Conservation (phyloP, 2,329 filamentous ascomycete genomes). For the Hymenoscyphus scutula region DNA sequence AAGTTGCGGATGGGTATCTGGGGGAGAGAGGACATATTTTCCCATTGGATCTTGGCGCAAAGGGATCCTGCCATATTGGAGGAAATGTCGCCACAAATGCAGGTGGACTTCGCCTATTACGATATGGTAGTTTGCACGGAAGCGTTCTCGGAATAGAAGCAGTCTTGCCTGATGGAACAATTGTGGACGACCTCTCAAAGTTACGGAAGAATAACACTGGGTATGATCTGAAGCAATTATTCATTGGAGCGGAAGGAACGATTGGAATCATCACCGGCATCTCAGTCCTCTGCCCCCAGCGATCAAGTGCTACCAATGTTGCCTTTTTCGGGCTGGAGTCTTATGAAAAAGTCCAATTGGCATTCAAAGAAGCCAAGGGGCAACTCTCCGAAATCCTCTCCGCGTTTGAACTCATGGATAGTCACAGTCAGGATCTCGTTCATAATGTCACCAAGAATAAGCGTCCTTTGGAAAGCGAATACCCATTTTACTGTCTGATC, state of each 20-base stretch:
- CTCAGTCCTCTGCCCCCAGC: conserved; percentile 84
- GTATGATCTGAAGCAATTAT: conserved; percentile 94
- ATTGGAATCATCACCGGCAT: conserved; percentile 91
- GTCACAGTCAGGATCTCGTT: conserved; percentile 74
- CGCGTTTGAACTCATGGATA: conserved; percentile 97
- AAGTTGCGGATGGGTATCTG: conserved; percentile 82
- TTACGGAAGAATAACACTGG: conserved; percentile 98
- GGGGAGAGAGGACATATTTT: conserved; percentile 85
- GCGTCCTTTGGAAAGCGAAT: conserved; percentile 74
- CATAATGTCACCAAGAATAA: conserved; percentile 71
- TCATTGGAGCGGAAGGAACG: conserved; percentile 93
- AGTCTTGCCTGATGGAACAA: conserved; percentile 87
- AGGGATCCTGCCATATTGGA: conserved; percentile 94
- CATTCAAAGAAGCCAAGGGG: conserved; percentile 84
- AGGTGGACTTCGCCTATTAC: conserved; percentile 81
- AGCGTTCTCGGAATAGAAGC: conserved; percentile 90
- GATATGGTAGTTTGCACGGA: conserved; percentile 93
- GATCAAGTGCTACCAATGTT: conserved; percentile 86
- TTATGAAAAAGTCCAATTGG: conserved; percentile 82
- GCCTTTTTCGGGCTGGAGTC: conserved; percentile 90
- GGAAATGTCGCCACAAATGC: conserved; percentile 97
- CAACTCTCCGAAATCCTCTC: conserved; percentile 94
- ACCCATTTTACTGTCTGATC: conserved; percentile 94
- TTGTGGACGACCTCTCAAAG: conserved; percentile 83
- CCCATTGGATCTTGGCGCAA: conserved; percentile 94